Evolutionary conservation across 768 basidiomycete species (phyloP).

Genomic region (Strobilomyces echinocephalus): DNA sequence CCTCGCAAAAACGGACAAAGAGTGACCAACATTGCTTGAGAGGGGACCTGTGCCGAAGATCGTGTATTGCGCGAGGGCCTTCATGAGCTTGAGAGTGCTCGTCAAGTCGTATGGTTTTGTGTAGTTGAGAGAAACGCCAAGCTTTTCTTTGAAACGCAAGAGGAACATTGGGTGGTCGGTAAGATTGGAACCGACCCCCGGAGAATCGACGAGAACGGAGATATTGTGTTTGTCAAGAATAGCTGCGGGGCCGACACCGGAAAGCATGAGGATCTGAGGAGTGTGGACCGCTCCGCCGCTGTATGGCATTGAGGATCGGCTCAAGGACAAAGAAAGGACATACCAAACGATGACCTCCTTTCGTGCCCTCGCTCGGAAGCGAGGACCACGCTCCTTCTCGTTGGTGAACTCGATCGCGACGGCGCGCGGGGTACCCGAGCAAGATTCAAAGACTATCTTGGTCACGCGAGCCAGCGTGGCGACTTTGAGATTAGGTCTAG

Average conservation of each 20-base stretch:
- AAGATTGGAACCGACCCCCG: constrained; percentile 71
- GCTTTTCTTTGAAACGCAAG: constrained; percentile 49
- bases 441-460: constrained; percentile 49
- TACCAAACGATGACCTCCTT: constrained; percentile 64
- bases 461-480: constrained; percentile 54
- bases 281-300: constrained; percentile 63
- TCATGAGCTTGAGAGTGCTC: constrained; percentile 25
- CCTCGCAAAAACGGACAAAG: neutral
- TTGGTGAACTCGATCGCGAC: constrained; percentile 58
- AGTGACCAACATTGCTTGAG: constrained; percentile 44
- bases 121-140: constrained; percentile 39
- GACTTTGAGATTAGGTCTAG: constrained; percentile 61
- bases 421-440: constrained; percentile 40
- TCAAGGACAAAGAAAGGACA: constrained; percentile 10
- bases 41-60: constrained; percentile 45
- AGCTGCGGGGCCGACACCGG: constrained; percentile 67
- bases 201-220: constrained; percentile 54
- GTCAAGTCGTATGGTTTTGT: constrained; percentile 25
- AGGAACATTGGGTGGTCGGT: constrained; percentile 62
- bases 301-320: neutral
- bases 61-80: constrained; percentile 40
- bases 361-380: constrained; percentile 43
- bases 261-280: constrained; percentile 66
- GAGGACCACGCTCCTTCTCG: constrained; percentile 16
- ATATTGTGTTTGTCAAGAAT: constrained; percentile 53